Evolutionary conservation across 2,329 filamentous ascomycete species (phyloP), one percentile per base, ranked within the genome.

Genomic region (Ophiostoma montium): DNA sequence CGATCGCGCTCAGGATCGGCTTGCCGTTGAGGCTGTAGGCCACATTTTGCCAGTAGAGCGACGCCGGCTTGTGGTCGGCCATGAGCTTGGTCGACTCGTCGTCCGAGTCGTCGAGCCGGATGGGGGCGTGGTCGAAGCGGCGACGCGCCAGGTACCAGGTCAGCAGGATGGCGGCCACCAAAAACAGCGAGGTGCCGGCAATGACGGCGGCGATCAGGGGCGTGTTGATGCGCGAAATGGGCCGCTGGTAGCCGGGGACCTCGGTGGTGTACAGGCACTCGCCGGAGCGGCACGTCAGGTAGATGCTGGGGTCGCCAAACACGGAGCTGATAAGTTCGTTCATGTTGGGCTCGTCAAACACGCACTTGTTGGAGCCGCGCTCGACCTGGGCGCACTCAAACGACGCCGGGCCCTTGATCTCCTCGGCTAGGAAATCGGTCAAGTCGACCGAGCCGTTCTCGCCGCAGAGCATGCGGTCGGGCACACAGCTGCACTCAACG

Each of bases 201-300:
- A 98, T 96, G 43, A 95, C 85, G 13, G 86, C 84, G 11, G 94
- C 90, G 57, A 98, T 98, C 45, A 98, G 73, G 3, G 90, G 92
- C 0, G 90, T 96, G 63, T 98, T 98, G 67, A 98, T 96, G 62
- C 83, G 82, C 68, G 95, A 95, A 52, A 95, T 76, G 1, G 90
- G 88, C 18, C 84, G 76, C 56, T 84, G 74, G 60, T 94, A 98
- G 16, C 94, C 92, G 15, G 92, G 92, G 7, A 96, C 82, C 59
- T 96, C 85, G 6, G 89, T 95, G 62, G 84, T 78, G 65, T 95
- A 89, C 32, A 98, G 70, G 69, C 92, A 98, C 67, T 98, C 92
- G 52, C 92, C 92, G 21, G 89, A 78, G 53, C 80, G 72, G 60
- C 92, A 98, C 23, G 78, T 74, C 41, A 98, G 70, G 45, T 82